phyloP scores from a whole-genome alignment of 345 rosid species.

The Punica granatum region DNA sequence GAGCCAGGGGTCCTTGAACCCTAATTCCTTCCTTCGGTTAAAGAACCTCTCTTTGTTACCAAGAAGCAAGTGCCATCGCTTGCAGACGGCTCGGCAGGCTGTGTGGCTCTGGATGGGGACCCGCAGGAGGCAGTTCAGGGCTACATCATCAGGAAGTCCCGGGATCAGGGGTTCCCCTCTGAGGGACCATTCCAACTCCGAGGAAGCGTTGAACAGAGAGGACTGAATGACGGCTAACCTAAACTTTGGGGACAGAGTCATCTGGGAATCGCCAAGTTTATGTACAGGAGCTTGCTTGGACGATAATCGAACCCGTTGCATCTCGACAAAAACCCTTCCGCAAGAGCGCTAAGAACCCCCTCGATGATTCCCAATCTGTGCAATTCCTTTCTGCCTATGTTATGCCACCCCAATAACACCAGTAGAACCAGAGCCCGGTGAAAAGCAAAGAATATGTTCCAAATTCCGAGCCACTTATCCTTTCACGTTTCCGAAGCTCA shows the following conservation, averaged over 20 bases:
- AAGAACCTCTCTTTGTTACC: conserved; percentile 65
- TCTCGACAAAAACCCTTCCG: conserved; percentile 16
- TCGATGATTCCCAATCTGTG: neutral
- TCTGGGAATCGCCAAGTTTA: conserved; percentile 82
- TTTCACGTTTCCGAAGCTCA: neutral
- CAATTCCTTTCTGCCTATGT: neutral
- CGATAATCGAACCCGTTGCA: conserved; percentile 83
- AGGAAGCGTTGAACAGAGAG: conserved; percentile 40
- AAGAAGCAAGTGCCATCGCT: conserved; percentile 68
- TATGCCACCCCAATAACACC: neutral
- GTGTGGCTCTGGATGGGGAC: conserved; percentile 64
- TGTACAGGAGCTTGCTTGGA: conserved; percentile 75
- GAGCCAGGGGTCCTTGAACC: conserved; percentile 81
- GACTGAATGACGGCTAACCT: conserved; percentile 56
- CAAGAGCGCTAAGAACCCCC: neutral
- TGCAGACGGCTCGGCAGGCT: conserved; percentile 61
- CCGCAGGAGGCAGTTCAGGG: conserved; percentile 68
- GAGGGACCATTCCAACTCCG: conserved; percentile 46
- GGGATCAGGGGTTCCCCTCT: conserved; percentile 61
- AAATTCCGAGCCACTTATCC: neutral
- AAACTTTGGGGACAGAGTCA: conserved; percentile 76
- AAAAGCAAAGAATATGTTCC: conserved; percentile 1
- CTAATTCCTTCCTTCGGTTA: conserved; percentile 52
- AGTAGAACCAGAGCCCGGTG: neutral
- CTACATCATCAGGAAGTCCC: conserved; percentile 84